Evolutionary conservation across 495 filamentous ascomycete genomes (phyloP), one percentile per base, ranked within the genome.

Genomic region (Penicillium roqueforti): DNA sequence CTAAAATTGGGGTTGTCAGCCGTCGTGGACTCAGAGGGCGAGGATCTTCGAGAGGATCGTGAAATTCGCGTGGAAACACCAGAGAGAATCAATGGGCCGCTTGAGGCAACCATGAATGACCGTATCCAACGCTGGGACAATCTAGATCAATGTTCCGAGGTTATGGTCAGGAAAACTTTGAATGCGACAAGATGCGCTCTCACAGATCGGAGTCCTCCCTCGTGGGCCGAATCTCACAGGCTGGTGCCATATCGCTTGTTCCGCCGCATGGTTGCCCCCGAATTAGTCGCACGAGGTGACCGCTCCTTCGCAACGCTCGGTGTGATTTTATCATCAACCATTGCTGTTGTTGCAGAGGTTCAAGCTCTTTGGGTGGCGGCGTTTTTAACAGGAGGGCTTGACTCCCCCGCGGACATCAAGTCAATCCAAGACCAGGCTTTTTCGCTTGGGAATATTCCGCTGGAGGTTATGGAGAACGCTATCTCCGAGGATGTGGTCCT

Each of bases 351-450:
- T 3, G 80, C 85, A 0, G 83, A 89, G 53, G 66, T 80, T 3
- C 85, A 89, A 55, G 83, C 81, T 4, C 70, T 90, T 6, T 91
- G 86, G 87, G 78, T 84, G 14, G 74, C 73, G 34, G 83, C 83
- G 0, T 89, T 80, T 48, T 47, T 86, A 0, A 69, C 58, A 0
- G 66, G 60, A 2, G 58, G 48, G 6, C 53, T 69, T 1, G 66
- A 68, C 22, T 10, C 36, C 7, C 26, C 53, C 11, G 13, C 3
- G 8, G 32, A 26, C 5, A 28, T 10, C 6, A 20, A 31, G 3
- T 18, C 54, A 18, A 14, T 1, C 4, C 4, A 44, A 13, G 6
- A n/a, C 18, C 13, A 38, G 1, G 13, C 23, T 1, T 42, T 59
- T 7, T 20, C 18, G 5, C 41, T 68, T 62, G 19, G 19, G 6